Percentiles rank a stretch among this genome's conserved stretches.
phyloP scores from a whole-genome alignment of 306 rosid genomes.

The Quillaja saponaria region DNA sequence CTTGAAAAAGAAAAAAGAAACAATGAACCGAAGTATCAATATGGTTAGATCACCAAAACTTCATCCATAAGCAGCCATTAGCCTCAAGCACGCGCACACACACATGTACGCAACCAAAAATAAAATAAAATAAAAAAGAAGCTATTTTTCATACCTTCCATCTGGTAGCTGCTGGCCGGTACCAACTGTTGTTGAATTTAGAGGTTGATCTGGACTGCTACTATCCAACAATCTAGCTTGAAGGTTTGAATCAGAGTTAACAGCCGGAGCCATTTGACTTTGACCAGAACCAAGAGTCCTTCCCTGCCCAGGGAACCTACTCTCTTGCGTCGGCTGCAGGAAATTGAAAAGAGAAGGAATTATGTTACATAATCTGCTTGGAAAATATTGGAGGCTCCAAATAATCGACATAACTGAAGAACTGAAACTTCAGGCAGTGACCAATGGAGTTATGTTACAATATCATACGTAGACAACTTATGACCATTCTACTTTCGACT shows the following conservation, averaged over 20 bases:
- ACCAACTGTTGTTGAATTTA: slow-evolving; percentile 41
- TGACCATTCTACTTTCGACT: too few relatives aligned
- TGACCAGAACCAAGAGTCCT: slow-evolving; percentile 68
- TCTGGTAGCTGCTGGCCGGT: slow-evolving; percentile 51
- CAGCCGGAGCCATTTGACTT: slow-evolving; percentile 53
- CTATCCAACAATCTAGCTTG: slow-evolving; percentile 82
- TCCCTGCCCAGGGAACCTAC: slow-evolving; percentile 84
- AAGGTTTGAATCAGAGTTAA: slow-evolving; percentile 66
- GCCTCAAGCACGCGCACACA: slow-evolving; percentile 30
- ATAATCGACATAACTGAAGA: slow-evolving; percentile 14
- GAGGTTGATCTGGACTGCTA: slow-evolving; percentile 42
- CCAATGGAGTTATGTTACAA: too few relatives aligned
- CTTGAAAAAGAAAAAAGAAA: slow-evolving; percentile 2
- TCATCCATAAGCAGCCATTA: slow-evolving; percentile 16
- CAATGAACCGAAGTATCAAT: too few relatives aligned
- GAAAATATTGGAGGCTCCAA: slow-evolving; percentile 10
- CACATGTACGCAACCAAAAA: too few relatives aligned
- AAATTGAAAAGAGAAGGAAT: too few relatives aligned
- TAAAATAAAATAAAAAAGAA: too few relatives aligned
- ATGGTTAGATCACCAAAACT: slow-evolving; percentile 11
- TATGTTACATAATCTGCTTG: slow-evolving; percentile 28
- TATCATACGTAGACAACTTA: too few relatives aligned
- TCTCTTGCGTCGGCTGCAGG: slow-evolving; percentile 59
- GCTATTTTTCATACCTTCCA: slow-evolving; percentile 62
- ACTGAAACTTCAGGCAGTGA: slow-evolving; percentile 21